These are phyloP conservation scores for Sporothrix dimorphospora DNA, from an alignment of 2,329 filamentous ascomycete genomes.

Conservation along the genomic window DNA sequence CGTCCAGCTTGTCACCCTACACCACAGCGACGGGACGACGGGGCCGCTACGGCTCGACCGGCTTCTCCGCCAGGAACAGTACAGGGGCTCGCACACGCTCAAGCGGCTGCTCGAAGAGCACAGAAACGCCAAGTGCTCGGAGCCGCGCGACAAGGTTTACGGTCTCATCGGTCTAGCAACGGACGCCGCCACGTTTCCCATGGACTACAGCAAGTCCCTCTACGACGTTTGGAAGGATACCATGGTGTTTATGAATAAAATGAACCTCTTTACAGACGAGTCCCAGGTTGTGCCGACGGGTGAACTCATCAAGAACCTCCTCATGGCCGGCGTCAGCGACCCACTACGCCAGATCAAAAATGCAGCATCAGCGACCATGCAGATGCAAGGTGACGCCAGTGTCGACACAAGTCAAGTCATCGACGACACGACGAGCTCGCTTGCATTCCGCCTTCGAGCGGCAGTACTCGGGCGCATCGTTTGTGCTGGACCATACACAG, in stretches of 20 bases:
- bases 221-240: not conserved
- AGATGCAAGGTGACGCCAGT: too few relatives aligned
- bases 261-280: too few relatives aligned
- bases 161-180: not conserved
- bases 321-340: too few relatives aligned
- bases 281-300: too few relatives aligned
- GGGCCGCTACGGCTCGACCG: not conserved
- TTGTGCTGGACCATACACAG: too few relatives aligned
- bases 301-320: too few relatives aligned
- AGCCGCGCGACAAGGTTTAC: not conserved
- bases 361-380: too few relatives aligned
- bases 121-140: not conserved
- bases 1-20: not conserved
- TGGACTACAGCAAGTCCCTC: not conserved
- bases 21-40: not conserved
- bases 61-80: not conserved
- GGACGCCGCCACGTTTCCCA: not conserved
- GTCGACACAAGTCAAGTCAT: too few relatives aligned
- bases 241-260: not conserved
- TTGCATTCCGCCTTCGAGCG: too few relatives aligned
- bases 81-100: not conserved
- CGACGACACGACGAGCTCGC: too few relatives aligned
- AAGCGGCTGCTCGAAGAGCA: not conserved
- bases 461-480: too few relatives aligned
- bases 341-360: too few relatives aligned